Base-by-base conservation (phyloP, 495 filamentous ascomycete species). In the Penicillium psychrofluorescens region DNA sequence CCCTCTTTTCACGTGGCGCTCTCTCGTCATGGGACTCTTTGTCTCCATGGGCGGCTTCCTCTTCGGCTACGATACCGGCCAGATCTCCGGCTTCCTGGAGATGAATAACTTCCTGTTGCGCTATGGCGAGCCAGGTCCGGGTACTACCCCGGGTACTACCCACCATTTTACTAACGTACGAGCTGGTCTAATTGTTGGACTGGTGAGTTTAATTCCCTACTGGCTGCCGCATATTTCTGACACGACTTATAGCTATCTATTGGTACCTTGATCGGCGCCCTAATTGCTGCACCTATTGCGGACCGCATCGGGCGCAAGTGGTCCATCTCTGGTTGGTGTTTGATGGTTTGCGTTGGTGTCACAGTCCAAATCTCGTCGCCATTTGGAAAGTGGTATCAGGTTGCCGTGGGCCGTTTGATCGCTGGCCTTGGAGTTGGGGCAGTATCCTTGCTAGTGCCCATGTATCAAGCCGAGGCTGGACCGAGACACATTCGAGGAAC, bases 401-500 rank as follows among this genome's bases (percentile, higher is more conserved):
- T 69, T 13, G 61, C 78, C 7, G 46, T 78, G 43, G 76, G 75
- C 28, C 67, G 76, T 37, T 70, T 62, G 60, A 67, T 83, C 32
- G 78, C 82, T 11, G 79, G 84, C 40, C 54, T 81, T 11, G 83
- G 83, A 10, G 82, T 89, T 11, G 85, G 84, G 22, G 74, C 77
- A 0, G 59, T 85, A 7, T 85, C 79, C 4, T 74, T 88, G 16
- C 59, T 79, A 7, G 79, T 88, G 0, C 83, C 83, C 9, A 80
- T 87, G 74, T 87, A 85, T 51, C 81, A 85, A 63, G 78, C 76
- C 16, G 83, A 87, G 58, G 80, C 78, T 29, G 77, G 72, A 29
- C 81, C 81, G 0, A 58, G 70, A 40, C 77, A 81, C 36, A 74
- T 87, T 46, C 77, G 83, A 45, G 82, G 82, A 38, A 63, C 83